Evolutionary conservation across 352 stramenopile genomes (phyloP).

Genomic region (Achlya hypogyna): DNA sequence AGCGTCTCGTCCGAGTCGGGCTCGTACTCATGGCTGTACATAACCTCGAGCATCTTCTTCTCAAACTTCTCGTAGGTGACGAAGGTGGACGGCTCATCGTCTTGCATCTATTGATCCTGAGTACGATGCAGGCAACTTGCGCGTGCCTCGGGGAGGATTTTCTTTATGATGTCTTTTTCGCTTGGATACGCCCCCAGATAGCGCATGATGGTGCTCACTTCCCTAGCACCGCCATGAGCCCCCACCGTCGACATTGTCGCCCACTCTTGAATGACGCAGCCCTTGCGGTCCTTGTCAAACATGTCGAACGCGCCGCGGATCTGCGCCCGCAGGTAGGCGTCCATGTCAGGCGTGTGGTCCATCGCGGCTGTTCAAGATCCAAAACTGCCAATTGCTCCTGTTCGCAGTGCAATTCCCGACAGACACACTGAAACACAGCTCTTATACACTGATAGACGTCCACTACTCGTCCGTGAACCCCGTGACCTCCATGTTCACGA

Average conservation of each 20-base stretch:
- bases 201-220: constrained; percentile 87
- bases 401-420: background rate
- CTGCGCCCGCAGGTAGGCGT: constrained; percentile 20
- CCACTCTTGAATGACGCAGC: constrained; percentile 79
- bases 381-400: background rate
- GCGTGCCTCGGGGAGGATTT: constrained; percentile 80
- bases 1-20: constrained; percentile 82
- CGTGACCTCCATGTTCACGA: constrained; percentile 96
- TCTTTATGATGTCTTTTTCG: constrained; percentile 87
- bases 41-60: constrained; percentile 89
- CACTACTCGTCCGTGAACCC: constrained; percentile 85
- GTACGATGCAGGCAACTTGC: background rate
- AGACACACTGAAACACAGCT: too few relatives aligned
- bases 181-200: constrained; percentile 85
- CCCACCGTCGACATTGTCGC: constrained; percentile 1
- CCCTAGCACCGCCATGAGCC: constrained; percentile 27
- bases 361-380: background rate
- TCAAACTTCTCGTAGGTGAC: constrained; percentile 88
- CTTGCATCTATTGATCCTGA: constrained; percentile 54
- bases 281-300: constrained; percentile 90
- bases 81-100: constrained; percentile 84
- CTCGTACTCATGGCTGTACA: constrained; percentile 83
- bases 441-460: background rate
- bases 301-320: constrained; percentile 84
- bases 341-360: constrained; percentile 5